These are phyloP conservation scores for Colletotrichum gigasporum DNA, from an alignment of 2,329 filamentous ascomycete species.

Conservation along the genomic window DNA sequence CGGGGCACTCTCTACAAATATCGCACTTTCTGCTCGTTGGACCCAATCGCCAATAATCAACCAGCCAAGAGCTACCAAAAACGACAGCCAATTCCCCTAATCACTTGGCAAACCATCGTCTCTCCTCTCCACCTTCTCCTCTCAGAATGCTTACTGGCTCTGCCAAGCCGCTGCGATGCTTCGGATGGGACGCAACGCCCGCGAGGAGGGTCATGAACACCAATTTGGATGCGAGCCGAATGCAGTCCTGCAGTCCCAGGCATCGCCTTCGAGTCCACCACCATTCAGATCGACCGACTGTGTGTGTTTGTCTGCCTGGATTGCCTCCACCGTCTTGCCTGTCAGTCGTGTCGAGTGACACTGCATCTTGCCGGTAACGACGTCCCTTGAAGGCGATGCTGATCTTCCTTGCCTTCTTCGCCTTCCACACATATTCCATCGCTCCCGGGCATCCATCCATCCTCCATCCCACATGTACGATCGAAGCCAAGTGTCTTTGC, in stretches of 20 bases:
- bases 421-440: constrained; percentile 22
- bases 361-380: not conserved
- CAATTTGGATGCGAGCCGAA: not conserved
- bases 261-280: not conserved
- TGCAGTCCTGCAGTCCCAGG: not conserved
- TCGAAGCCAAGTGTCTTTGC: constrained; percentile 1
- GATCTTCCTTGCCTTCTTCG: constrained; percentile 1
- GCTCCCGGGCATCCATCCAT: constrained; percentile 4
- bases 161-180: constrained; percentile 26
- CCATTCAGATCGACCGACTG: not conserved
- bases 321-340: not conserved
- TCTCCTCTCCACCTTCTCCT: constrained; percentile 28
- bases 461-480: constrained; percentile 15
- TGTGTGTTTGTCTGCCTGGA: not conserved
- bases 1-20: constrained; percentile 11
- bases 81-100: not conserved
- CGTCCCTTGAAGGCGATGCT: not conserved
- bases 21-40: constrained; percentile 3
- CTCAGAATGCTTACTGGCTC: constrained; percentile 20
- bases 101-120: constrained; percentile 21
- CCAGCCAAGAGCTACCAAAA: constrained; percentile 12
- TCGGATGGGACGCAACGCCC: constrained; percentile 18
- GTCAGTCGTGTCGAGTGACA: constrained; percentile 3
- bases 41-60: constrained; percentile 1
- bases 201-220: not conserved